Evolutionary conservation across 805 yeast species (phyloP), one percentile per base, ranked within the genome.

Genomic region (Dipodascopsis tothii): DNA sequence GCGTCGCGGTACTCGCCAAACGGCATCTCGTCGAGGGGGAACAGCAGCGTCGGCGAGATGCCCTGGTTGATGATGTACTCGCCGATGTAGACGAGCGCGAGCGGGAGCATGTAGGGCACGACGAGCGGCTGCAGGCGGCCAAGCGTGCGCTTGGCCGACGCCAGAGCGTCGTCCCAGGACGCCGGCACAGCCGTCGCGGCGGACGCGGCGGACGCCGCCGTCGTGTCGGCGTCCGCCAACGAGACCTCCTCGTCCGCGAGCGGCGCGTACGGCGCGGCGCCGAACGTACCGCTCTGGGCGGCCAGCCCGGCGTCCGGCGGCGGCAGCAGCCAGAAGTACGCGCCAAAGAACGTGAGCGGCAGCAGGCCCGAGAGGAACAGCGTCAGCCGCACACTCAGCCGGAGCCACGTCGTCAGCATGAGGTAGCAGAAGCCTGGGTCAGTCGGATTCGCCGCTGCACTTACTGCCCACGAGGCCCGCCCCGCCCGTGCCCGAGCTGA

Each of bases 401-500:
- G 70, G 19, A 84, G 38, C 57, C 86, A 65, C 1, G 90, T 81
- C 0, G 96, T 90, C 55, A 84, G 48, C 1, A 81, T 52, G 72
- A 90, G 56, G 57, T 76, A 88, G 11, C 74, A 58, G 41, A 82
- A 84, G 43, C 63, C 55, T 45, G 20, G 9, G 5, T 7, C 39
- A 37, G 1, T 40, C 34, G 16, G 17, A 18, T n/a, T 9, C 18
- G 9, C 40, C 20, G n/a, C n/a, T 14, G 25, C 18, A 16, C 52
- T 4, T 47, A 40, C 88, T 77, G 0, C 97, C 98, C 17, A 76
- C 72, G 3, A 90, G 61, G 0, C 98, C 98, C 1, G 98, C 97
- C 17, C 86, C 94, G 2, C 98, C 97, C 0, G 97, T 90, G 1
- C 98, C 98, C 5, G 87, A 75, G 18, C 95, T 83, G 77, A 94